phyloP scores from a whole-genome alignment of 2,329 filamentous ascomycete species.

The Penicillium sp. region DNA sequence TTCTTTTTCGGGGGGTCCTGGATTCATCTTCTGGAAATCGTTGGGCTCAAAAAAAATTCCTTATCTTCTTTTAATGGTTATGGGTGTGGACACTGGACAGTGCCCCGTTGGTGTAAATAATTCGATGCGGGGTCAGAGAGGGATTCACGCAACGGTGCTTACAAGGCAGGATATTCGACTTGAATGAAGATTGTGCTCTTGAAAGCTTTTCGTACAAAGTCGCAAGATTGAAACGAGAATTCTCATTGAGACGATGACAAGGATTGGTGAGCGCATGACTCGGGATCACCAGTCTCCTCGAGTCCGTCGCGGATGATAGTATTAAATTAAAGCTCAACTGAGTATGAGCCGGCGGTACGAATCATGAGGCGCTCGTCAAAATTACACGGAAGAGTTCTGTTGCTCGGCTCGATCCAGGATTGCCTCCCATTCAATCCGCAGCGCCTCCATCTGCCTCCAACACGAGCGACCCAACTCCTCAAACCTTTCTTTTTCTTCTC shows the following conservation, averaged over 20 bases:
- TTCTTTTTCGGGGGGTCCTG: slow-evolving; percentile 7
- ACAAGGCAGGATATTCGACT: too few relatives aligned
- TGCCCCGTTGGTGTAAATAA: slow-evolving; percentile 32
- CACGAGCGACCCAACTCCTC: slow-evolving; percentile 37
- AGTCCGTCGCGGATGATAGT: too few relatives aligned
- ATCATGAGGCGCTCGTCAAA: too few relatives aligned
- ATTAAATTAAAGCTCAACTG: background rate
- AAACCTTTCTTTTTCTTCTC: slow-evolving; percentile 33
- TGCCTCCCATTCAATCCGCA: slow-evolving; percentile 36
- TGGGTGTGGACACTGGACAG: slow-evolving; percentile 24
- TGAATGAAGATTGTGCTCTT: too few relatives aligned
- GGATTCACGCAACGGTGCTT: too few relatives aligned
- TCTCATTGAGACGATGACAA: too few relatives aligned
- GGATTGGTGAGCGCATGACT: too few relatives aligned
- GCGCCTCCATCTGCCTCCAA: slow-evolving; percentile 40
- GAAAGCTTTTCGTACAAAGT: too few relatives aligned
- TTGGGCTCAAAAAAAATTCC: slow-evolving; percentile 22
- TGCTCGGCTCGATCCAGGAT: slow-evolving; percentile 33
- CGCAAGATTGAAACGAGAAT: too few relatives aligned
- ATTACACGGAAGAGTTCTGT: background rate
- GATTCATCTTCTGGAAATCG: slow-evolving; percentile 14
- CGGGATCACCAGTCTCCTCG: too few relatives aligned
- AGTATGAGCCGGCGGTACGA: background rate
- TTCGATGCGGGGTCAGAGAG: slow-evolving; percentile 1
- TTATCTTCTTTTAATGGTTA: slow-evolving; percentile 31